Evolutionary conservation across 163 green algal species (phyloP).

Genomic region (Trebouxia gelatinosa): DNA sequence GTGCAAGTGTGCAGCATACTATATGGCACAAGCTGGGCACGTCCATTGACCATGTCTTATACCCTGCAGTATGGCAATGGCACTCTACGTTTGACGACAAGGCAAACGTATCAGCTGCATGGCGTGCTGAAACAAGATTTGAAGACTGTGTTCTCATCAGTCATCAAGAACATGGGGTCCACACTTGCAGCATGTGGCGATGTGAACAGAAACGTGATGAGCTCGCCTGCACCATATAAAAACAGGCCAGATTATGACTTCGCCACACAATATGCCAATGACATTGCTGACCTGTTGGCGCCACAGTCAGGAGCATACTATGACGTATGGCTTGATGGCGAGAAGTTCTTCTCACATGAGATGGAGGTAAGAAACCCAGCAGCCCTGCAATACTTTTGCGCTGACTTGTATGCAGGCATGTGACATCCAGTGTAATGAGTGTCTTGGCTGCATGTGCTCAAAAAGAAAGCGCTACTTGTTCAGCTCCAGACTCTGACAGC

Average conservation of each 20-base stretch:
- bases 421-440: no score
- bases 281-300: conserved; percentile 96
- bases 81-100: conserved; percentile 95
- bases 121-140: conserved; percentile 98
- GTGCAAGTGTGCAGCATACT: neutral
- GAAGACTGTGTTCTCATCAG: conserved; percentile 96
- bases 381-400: neutral
- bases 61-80: conserved; percentile 92
- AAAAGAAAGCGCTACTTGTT: neutral
- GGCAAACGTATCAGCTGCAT: conserved; percentile 98
- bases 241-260: conserved; percentile 85
- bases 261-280: conserved; percentile 78
- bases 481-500: neutral
- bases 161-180: conserved; percentile 98
- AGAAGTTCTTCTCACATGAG: conserved; percentile 90
- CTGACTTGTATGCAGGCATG: neutral
- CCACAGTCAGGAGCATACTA: conserved; percentile 98
- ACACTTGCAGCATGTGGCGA: conserved; percentile 97
- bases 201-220: conserved; percentile 97
- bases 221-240: conserved; percentile 75
- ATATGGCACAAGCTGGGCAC: neutral
- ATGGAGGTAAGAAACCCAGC: conserved; percentile 69
- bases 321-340: conserved; percentile 98
- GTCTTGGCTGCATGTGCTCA: no score
- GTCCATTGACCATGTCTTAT: neutral